Base-by-base conservation (phyloP, 768 basidiomycete genomes). In the Collybia nuda region DNA sequence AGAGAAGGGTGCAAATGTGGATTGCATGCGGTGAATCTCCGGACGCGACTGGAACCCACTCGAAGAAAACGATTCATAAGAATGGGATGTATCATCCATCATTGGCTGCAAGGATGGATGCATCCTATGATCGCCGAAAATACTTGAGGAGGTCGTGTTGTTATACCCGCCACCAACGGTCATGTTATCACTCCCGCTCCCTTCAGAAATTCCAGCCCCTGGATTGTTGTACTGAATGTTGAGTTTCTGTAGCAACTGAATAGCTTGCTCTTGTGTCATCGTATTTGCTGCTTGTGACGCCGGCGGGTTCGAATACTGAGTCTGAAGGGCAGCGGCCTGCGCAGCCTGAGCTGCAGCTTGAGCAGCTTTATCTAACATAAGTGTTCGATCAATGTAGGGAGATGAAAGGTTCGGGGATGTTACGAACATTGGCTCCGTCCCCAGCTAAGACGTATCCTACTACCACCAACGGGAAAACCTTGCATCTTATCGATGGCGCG, bases 401-500 rank as follows among this genome's bases (percentile, higher is more conserved):
- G 19, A 12, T 18, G 15, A 23, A 22, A 29, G 19, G 8, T 36
- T 40, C 18, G 24, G 47, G 9, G 35, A 47, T 24, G 22, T 15
- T 17, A 75, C 84, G 39, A 50, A 93, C 91, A 93, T 80, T 95
- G 93, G 68, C 89, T 92, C 41, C 93, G 78, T 37, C 94, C 94
- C 94, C 94, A 97, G 62, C 90, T 92, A 55, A 96, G 70, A 29
- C 94, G 80, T 56, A 97, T 93, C 60, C 90, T 78, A 56, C 92
- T 93, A 14, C 94, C 94, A 28, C 91, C 93, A 56, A 97, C 86
- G 3, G 93, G 92, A 65, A 94, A 96, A 21, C 93, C 93, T 73
- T 96, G 93, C 93, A 96, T 94, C 70, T 91, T 93, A 70, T 93
- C 90, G 53, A 97, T 97, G 7, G 93, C 93, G 32, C 82, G 78